These are phyloP conservation scores for Arxiozyma bovina DNA, from an alignment of 1,139 yeast species.

Conservation along the genomic window DNA sequence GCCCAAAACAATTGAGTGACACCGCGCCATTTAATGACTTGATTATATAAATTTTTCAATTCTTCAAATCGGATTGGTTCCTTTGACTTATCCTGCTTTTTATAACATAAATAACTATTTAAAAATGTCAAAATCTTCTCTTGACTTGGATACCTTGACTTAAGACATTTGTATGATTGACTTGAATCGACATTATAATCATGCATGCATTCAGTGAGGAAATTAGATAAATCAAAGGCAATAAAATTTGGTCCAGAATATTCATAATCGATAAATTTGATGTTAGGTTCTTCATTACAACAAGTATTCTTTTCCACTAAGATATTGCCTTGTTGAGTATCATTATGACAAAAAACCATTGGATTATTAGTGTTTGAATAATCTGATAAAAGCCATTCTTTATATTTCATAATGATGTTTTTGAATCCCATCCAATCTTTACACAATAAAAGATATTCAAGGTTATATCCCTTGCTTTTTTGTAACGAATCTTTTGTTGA, in stretches of 20 bases:
- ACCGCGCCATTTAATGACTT: constrained; percentile 69
- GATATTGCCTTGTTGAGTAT: constrained; percentile 90
- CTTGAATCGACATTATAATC: constrained; percentile 48
- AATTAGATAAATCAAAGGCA: constrained; percentile 84
- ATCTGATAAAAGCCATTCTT: constrained; percentile 51
- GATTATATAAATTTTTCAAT: constrained; percentile 50
- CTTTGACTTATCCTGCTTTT: constrained; percentile 6
- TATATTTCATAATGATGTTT: constrained; percentile 41
- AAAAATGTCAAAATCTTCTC: constrained; percentile 55
- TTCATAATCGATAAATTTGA: constrained; percentile 92
- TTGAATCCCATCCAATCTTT: constrained; percentile 44
- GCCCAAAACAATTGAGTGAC: constrained; percentile 75
- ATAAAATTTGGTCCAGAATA: constrained; percentile 86
- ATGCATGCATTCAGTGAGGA: constrained; percentile 89
- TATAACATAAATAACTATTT: constrained; percentile 48
- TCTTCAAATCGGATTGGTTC: constrained; percentile 37
- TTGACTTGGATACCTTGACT: constrained; percentile 51
- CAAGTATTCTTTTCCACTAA: constrained; percentile 36
- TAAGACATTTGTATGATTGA: constrained; percentile 52
- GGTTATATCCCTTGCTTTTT: constrained; percentile 22
- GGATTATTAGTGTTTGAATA: constrained; percentile 37
- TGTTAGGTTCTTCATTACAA: constrained; percentile 48
- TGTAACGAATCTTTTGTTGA: constrained; percentile 23
- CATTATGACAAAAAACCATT: constrained; percentile 81
- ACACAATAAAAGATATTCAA: constrained; percentile 41